phyloP scores from a whole-genome alignment of 768 basidiomycete genomes.

The Russula griseocarnosa region DNA sequence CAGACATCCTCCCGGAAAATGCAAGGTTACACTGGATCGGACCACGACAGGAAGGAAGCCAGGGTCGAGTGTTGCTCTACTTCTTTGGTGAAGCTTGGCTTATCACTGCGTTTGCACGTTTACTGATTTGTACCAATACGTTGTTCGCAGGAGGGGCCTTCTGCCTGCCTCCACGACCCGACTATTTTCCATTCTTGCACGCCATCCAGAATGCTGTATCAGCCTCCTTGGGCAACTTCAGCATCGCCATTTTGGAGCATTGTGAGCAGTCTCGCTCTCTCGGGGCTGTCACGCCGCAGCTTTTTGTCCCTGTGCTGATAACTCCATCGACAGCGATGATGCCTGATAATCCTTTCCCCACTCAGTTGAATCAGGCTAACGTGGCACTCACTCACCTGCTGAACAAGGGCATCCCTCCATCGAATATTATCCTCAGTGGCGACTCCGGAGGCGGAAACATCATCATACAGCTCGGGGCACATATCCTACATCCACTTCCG shows the following conservation, averaged over 20 bases:
- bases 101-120: too few relatives aligned
- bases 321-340: not conserved
- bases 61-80: conserved; percentile 7
- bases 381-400: conserved; percentile 23
- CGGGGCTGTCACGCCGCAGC: not conserved
- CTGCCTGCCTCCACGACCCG: not conserved
- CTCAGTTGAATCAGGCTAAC: conserved; percentile 28
- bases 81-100: conserved; percentile 3
- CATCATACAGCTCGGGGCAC: conserved; percentile 26
- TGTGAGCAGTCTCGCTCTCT: not conserved
- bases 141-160: conserved; percentile 9
- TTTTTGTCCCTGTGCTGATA: not conserved
- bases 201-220: conserved; percentile 1
- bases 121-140: not conserved
- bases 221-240: conserved; percentile 2
- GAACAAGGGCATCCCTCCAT: conserved; percentile 24
- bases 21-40: conserved; percentile 19
- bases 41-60: conserved; percentile 10
- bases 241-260: conserved; percentile 9
- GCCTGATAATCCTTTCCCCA: conserved; percentile 23
- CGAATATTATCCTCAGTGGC: conserved; percentile 28
- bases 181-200: not conserved
- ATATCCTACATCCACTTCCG: conserved; percentile 26
- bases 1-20: conserved; percentile 4
- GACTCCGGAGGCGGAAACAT: conserved; percentile 31